These are phyloP conservation scores for Chrysoporthe austroafricana DNA, from an alignment of 2,329 filamentous ascomycete species.

Conservation along the genomic window DNA sequence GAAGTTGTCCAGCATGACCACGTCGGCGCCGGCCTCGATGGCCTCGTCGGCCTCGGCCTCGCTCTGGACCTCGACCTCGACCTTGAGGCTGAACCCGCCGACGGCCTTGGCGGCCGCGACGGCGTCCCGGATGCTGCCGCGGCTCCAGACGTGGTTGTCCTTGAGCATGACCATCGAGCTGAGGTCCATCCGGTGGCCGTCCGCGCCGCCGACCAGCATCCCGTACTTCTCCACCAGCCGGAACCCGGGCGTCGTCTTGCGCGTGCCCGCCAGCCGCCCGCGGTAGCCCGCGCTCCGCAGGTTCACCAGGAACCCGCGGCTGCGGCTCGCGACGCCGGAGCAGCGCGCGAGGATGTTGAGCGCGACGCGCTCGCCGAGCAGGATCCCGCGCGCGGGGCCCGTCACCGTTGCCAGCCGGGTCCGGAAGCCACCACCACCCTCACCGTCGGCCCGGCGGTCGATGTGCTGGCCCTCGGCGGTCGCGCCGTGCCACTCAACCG, in stretches of 20 bases:
- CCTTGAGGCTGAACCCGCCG: conserved; percentile 88
- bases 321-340: conserved; percentile 83
- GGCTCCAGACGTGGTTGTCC: conserved; percentile 97
- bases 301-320: conserved; percentile 56
- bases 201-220: conserved; percentile 91
- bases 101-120: conserved; percentile 82
- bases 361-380: conserved; percentile 92
- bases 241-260: conserved; percentile 97
- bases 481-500: conserved; percentile 77
- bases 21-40: conserved; percentile 86
- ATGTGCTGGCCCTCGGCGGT: conserved; percentile 75
- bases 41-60: conserved; percentile 90
- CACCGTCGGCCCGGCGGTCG: conserved; percentile 49
- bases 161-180: conserved; percentile 98
- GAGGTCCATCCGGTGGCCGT: conserved; percentile 89
- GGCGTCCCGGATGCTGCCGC: conserved; percentile 82
- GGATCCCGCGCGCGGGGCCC: conserved; percentile 77
- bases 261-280: conserved; percentile 87
- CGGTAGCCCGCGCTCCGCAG: conserved; percentile 72
- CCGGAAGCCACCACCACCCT: conserved; percentile 43
- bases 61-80: conserved; percentile 93
- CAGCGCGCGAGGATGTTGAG: conserved; percentile 90
- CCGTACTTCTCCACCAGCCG: conserved; percentile 97
- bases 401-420: conserved; percentile 76
- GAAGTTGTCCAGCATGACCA: conserved; percentile 98